phyloP scores from a whole-genome alignment of 192 early-diverging fungal species.

The Diversispora epigaea region DNA sequence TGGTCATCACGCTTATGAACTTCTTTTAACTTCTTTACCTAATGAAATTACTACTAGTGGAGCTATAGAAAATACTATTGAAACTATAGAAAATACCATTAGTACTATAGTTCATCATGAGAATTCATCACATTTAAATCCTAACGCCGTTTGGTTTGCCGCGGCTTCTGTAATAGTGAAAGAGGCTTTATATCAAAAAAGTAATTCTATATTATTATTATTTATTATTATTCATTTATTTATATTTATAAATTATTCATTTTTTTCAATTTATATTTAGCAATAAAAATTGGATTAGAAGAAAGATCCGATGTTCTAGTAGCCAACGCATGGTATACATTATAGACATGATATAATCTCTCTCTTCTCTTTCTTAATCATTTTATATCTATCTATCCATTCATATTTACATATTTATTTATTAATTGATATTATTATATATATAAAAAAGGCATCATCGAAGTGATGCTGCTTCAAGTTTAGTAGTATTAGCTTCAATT shows the following conservation, averaged over 20 bases:
- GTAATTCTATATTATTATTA: constrained; percentile 32
- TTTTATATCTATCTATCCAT: too few relatives aligned
- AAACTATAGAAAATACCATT: neutral
- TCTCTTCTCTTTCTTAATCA: too few relatives aligned
- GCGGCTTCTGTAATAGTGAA: constrained; percentile 68
- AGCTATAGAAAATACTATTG: neutral
- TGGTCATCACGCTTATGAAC: constrained; percentile 62
- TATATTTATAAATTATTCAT: too few relatives aligned
- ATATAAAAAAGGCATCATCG: constrained; percentile 70
- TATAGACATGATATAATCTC: neutral
- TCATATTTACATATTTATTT: too few relatives aligned
- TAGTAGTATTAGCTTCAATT: constrained; percentile 74
- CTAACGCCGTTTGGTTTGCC: constrained; percentile 73
- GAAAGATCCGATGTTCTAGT: constrained; percentile 70
- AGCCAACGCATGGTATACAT: constrained; percentile 72
- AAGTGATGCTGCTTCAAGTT: constrained; percentile 68
- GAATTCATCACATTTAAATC: constrained; percentile 43
- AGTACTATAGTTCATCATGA: constrained; percentile 29
- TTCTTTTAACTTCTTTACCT: constrained; percentile 45
- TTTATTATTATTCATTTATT: neutral
- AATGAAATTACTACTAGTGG: neutral
- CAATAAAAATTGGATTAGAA: constrained; percentile 61
- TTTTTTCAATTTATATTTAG: neutral
- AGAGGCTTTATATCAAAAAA: constrained; percentile 73
- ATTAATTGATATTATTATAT: neutral